Evolutionary conservation across 1,284 basidiomycete genomes (phyloP).

Genomic region (Erythrobasidium hasegawianum): DNA sequence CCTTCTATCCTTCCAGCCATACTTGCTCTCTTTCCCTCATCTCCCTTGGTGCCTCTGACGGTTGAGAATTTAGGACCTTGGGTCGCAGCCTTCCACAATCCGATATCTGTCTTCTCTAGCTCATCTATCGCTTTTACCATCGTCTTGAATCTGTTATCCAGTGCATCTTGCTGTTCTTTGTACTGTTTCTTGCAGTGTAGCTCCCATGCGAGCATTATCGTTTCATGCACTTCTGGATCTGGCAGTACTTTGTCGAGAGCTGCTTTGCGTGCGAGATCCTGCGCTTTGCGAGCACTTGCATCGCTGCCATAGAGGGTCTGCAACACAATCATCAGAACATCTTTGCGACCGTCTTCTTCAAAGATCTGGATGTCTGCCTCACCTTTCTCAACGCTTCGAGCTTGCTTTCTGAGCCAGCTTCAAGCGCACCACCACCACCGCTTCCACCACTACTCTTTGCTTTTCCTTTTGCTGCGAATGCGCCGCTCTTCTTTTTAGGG

Average conservation of each 20-base stretch:
- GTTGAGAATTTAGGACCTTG: conserved; percentile 41
- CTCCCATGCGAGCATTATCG: conserved; percentile 86
- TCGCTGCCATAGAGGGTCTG: conserved; percentile 27
- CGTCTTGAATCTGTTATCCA: conserved; percentile 38
- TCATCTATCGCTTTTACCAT: conserved; percentile 42
- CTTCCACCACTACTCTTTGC: neutral
- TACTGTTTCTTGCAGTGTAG: conserved; percentile 72
- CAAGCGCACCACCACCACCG: conserved; percentile 1
- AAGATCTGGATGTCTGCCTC: neutral
- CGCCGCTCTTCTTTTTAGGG: conserved; percentile 18
- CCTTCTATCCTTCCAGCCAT: conserved; percentile 25
- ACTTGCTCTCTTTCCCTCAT: conserved; percentile 30
- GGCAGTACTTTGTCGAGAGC: conserved; percentile 38
- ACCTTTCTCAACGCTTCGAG: conserved; percentile 24
- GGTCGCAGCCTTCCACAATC: conserved; percentile 34
- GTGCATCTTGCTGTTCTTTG: conserved; percentile 54
- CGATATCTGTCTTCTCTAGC: conserved; percentile 39
- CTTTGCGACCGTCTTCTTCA: too few species aligned
- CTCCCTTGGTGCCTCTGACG: conserved; percentile 24
- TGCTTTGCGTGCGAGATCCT: conserved; percentile 37
- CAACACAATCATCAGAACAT: neutral
- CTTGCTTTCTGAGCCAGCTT: conserved; percentile 12
- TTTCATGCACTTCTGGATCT: conserved; percentile 74
- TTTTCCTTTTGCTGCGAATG: conserved; percentile 10
- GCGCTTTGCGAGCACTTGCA: conserved; percentile 7